Evolutionary conservation across 768 basidiomycete species (phyloP), one percentile per base, ranked within the genome.

Genomic region (Agaricus subrufescens): DNA sequence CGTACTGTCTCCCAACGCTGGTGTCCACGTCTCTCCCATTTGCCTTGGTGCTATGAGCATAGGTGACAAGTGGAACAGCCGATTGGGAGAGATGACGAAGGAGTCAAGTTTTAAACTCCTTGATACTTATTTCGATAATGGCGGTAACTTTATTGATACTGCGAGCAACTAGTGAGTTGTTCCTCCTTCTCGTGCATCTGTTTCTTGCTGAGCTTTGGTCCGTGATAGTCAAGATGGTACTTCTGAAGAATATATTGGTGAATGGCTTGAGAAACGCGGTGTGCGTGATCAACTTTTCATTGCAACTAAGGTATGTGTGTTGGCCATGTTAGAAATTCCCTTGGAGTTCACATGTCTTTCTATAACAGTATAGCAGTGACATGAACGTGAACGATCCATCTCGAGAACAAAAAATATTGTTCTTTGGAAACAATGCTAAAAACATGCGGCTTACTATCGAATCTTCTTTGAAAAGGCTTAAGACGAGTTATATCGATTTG

Each of bases 271-370:
- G 58, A 58, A 66, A 38, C 66, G 77, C 14, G 70, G 68, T 1
- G 74, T 73, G 46, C 67, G 80, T 14, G 76, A 81, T 56, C 75
- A 78, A 58, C 69, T 82, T n/a, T 73, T 80, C 50, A 70, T 80
- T 46, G 73, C 75, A 15, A 67, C 72, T 50, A 71, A 80, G 69
- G 72, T 74, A 57, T 25, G 59, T 45, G 19, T 27, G 7, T 25
- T 42, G 25, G n/a, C 15, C 8, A 29, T 23, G 19, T 19, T 19
- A 19, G 19, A 19, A 19, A 19, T 19, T 19, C 19, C 19, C 19
- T 19, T 19, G 19, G 19, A 19, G 19, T 19, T 19, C 19, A 19
- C 19, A 19, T 19, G 19, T 19, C 19, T 19, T 19, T 15, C 23
- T 14, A 14, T 12, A 26, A 2, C 43, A 69, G 71, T 75, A 69